phyloP scores from a whole-genome alignment of 257 asterid species.

The Coffea eugenioides region DNA sequence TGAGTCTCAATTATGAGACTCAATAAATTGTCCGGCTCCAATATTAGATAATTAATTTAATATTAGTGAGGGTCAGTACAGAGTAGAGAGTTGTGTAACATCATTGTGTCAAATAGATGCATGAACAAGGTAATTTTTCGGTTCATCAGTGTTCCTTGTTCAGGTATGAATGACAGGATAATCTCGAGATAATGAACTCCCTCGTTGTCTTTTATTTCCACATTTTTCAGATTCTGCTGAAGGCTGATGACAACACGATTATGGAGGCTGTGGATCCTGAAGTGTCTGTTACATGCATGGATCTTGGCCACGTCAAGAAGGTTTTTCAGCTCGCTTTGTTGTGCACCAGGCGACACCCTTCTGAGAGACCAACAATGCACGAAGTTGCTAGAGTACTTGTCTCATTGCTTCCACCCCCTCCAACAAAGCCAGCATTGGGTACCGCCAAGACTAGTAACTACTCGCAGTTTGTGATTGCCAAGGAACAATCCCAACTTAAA shows the following conservation, averaged over 20 bases:
- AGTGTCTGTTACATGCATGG: slow-evolving; percentile 85
- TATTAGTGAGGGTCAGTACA: too few species aligned
- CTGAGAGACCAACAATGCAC: slow-evolving; percentile 89
- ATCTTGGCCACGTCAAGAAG: slow-evolving; percentile 60
- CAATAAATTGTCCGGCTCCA: too few species aligned
- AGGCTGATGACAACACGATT: slow-evolving; percentile 75
- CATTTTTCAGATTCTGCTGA: slow-evolving; percentile 59
- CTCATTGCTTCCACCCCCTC: slow-evolving; percentile 63
- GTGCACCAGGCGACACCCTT: slow-evolving; percentile 70
- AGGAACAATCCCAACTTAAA: slow-evolving; percentile 38
- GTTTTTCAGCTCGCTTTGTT: slow-evolving; percentile 84
- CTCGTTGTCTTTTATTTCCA: not conserved
- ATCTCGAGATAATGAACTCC: not conserved
- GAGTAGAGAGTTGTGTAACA: too few species aligned
- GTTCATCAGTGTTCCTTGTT: not conserved
- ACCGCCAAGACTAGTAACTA: slow-evolving; percentile 45
- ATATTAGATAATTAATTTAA: too few species aligned
- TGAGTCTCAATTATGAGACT: too few species aligned
- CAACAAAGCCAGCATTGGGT: slow-evolving; percentile 33
- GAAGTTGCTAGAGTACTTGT: slow-evolving; percentile 74
- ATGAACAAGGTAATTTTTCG: not conserved
- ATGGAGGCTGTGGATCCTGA: slow-evolving; percentile 94
- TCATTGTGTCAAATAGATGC: not conserved
- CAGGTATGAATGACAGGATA: not conserved
- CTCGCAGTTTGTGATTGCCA: slow-evolving; percentile 47